Evolutionary conservation across 306 rosid genomes (phyloP).

Genomic region (Pterocarpus macrocarpus): DNA sequence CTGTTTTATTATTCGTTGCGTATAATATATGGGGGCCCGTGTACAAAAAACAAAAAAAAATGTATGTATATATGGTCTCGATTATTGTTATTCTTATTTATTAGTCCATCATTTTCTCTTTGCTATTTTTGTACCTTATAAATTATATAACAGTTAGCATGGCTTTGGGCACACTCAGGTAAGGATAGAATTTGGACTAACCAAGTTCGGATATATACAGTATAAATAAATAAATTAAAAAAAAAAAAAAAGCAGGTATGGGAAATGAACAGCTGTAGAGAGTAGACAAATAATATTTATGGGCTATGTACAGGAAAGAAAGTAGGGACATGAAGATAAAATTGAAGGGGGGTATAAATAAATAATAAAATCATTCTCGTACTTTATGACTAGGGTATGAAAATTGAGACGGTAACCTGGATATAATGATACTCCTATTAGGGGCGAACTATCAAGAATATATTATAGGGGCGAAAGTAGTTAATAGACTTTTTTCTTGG

Average conservation of each 20-base stretch:
- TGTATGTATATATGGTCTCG: too few species aligned
- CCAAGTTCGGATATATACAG: constrained; percentile 6
- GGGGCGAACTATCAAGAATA: too few species aligned
- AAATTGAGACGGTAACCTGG: constrained; percentile 5
- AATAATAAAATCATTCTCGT: constrained; percentile 58
- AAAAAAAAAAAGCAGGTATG: neutral
- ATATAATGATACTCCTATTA: too few species aligned
- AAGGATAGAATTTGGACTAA: constrained; percentile 21
- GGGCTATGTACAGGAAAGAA: constrained; percentile 15
- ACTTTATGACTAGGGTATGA: constrained; percentile 38
- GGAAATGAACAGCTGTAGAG: constrained; percentile 39
- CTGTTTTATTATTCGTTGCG: neutral
- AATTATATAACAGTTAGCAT: constrained; percentile 18
- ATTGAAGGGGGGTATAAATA: constrained; percentile 29
- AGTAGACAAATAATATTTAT: neutral
- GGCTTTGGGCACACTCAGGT: constrained; percentile 6
- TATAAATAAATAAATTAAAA: constrained; percentile 13
- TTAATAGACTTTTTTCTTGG: constrained; percentile 6
- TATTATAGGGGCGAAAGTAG: neutral
- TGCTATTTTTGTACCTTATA: constrained; percentile 7
- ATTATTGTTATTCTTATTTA: neutral
- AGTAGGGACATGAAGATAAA: constrained; percentile 11
- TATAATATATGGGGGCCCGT: neutral
- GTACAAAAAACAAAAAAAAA: too few species aligned
- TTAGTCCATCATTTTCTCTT: constrained; percentile 20